These are phyloP conservation scores for Phialophora chinensis DNA, from an alignment of 2,329 filamentous ascomycete species.

Conservation along the genomic window DNA sequence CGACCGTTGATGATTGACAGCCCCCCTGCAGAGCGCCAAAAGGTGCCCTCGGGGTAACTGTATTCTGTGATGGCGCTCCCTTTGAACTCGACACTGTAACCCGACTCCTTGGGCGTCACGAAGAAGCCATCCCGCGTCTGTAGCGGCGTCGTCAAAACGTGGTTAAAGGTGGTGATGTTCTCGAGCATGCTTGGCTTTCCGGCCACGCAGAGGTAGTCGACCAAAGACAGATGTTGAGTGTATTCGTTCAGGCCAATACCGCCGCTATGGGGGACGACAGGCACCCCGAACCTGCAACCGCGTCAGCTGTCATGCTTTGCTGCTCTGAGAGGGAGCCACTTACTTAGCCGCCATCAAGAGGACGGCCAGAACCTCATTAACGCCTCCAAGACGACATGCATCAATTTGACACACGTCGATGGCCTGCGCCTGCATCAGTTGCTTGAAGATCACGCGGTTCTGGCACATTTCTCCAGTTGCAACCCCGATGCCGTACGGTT, in stretches of 20 bases:
- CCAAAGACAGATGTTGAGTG: slow-evolving; percentile 88
- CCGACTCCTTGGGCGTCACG: slow-evolving; percentile 79
- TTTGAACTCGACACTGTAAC: slow-evolving; percentile 95
- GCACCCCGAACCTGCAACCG: slow-evolving; percentile 64
- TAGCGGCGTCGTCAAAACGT: slow-evolving; percentile 85
- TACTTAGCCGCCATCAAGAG: slow-evolving; percentile 70
- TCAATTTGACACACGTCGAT: slow-evolving; percentile 34
- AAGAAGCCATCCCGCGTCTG: slow-evolving; percentile 85
- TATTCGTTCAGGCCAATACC: slow-evolving; percentile 92
- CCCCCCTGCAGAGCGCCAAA: slow-evolving; percentile 7
- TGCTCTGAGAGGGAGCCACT: not conserved
- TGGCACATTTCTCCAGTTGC: slow-evolving; percentile 39
- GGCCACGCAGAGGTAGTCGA: slow-evolving; percentile 87
- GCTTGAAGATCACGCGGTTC: slow-evolving; percentile 39
- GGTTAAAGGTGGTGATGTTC: slow-evolving; percentile 91
- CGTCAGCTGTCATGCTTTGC: not conserved
- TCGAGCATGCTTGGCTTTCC: slow-evolving; percentile 83
- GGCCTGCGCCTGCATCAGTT: slow-evolving; percentile 37
- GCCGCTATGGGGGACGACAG: slow-evolving; percentile 86
- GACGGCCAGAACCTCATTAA: slow-evolving; percentile 72
- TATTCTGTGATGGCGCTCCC: slow-evolving; percentile 39
- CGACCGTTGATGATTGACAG: slow-evolving; percentile 8
- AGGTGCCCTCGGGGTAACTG: slow-evolving; percentile 5
- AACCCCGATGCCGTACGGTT: slow-evolving; percentile 45
- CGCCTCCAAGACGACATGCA: slow-evolving; percentile 34